Conservation (phyloP, 495 filamentous ascomycete genomes). For the Penicillium paxilli region DNA sequence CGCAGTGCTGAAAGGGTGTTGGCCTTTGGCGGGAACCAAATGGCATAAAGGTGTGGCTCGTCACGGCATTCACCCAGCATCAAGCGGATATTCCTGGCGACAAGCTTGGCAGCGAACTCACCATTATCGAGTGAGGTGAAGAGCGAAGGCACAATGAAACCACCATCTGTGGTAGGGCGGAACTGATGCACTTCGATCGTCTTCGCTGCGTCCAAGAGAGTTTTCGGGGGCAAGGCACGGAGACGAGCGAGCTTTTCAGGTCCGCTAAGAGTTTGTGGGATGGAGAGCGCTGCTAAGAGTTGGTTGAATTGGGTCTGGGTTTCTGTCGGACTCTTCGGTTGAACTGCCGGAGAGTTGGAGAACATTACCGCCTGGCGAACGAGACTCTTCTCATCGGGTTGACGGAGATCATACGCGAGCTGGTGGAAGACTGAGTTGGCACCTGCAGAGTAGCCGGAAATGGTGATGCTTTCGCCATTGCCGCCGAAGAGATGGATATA, state of each 20-base stretch:
- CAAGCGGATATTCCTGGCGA: conserved; percentile 45
- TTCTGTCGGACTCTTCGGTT: conserved; percentile 45
- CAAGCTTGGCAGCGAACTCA: conserved; percentile 42
- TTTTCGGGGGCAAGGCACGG: conserved; percentile 34
- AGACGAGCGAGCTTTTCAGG: conserved; percentile 48
- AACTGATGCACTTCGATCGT: conserved; percentile 50
- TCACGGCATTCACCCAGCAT: conserved; percentile 57
- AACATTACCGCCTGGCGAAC: conserved; percentile 53
- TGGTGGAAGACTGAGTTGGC: conserved; percentile 65
- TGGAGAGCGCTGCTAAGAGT: conserved; percentile 46
- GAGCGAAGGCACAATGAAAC: conserved; percentile 47
- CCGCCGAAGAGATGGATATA: conserved; percentile 64
- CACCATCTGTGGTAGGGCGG: conserved; percentile 50
- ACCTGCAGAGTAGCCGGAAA: conserved; percentile 69
- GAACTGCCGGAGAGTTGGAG: conserved; percentile 56
- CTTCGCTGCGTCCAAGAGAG: conserved; percentile 41
- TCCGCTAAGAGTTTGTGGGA: conserved; percentile 39
- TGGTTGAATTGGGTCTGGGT: conserved; percentile 58
- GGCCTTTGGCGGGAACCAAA: conserved; percentile 37
- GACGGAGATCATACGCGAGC: conserved; percentile 54
- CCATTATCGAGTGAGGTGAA: conserved; percentile 51
- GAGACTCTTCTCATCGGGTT: conserved; percentile 37
- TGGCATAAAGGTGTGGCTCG: conserved; percentile 53
- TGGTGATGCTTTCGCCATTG: conserved; percentile 60
- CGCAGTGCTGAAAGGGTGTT: conserved; percentile 41